These are phyloP conservation scores for Tricholoma hemisulphureum DNA, from an alignment of 768 basidiomycete genomes.

Conservation along the genomic window DNA sequence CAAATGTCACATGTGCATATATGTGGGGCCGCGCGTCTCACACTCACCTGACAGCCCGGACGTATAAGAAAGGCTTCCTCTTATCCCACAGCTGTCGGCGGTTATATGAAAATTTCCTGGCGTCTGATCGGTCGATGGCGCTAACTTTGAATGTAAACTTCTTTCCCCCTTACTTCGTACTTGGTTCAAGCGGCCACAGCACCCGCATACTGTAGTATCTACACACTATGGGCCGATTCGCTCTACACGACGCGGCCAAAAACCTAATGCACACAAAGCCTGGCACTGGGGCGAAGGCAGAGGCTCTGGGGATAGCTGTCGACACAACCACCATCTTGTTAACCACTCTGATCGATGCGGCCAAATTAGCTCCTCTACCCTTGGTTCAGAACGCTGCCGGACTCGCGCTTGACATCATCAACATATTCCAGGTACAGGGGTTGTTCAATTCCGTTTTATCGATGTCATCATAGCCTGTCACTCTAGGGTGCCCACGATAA, in stretches of 20 bases:
- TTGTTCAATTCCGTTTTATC: not conserved
- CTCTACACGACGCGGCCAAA: no score
- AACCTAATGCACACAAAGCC: not conserved
- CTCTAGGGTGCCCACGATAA: constrained; percentile 21
- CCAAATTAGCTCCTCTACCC: constrained; percentile 18
- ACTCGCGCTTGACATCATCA: constrained; percentile 18
- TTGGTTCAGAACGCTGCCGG: constrained; percentile 20
- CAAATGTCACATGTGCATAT: no score
- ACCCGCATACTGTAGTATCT: not conserved
- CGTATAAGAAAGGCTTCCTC: no score
- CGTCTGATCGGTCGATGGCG: no score
- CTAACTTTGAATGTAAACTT: no score
- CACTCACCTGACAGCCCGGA: no score
- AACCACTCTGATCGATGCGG: constrained; percentile 16
- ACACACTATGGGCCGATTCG: not conserved
- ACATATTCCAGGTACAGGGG: constrained; percentile 15
- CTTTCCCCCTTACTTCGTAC: no score
- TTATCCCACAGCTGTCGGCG: no score
- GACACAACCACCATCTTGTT: constrained; percentile 21
- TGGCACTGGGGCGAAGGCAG: not conserved
- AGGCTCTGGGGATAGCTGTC: not conserved
- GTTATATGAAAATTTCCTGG: no score
- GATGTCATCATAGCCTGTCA: not conserved
- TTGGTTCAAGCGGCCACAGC: not conserved
- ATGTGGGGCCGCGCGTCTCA: no score